A percentile compares a stretch with the other conserved stretches of the same genome.
These are phyloP conservation scores for Megacollybia marginata DNA, from an alignment of 768 basidiomycete genomes.

Conservation along the genomic window DNA sequence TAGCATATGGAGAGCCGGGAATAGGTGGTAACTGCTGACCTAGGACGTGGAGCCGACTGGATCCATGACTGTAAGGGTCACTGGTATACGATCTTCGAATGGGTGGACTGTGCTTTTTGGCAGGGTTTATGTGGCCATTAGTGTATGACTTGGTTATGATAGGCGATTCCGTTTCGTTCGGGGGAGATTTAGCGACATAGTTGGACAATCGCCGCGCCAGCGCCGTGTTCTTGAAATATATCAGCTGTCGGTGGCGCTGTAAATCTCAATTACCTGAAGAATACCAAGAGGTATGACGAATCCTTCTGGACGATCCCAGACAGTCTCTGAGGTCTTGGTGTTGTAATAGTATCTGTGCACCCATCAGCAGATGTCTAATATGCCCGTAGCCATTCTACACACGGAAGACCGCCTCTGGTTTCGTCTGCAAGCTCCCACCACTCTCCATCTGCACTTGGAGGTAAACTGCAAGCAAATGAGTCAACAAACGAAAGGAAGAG, in stretches of 20 bases:
- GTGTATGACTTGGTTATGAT: conserved; percentile 23
- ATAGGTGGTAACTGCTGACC: conserved; percentile 52
- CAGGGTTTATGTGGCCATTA: conserved; percentile 21
- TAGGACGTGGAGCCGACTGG: conserved; percentile 24
- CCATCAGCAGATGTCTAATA: too few species aligned
- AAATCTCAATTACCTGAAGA: conserved; percentile 54
- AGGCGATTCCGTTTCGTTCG: conserved; percentile 6
- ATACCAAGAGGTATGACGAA: conserved; percentile 90
- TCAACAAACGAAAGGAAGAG: conserved; percentile 10
- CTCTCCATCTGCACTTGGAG: conserved; percentile 78
- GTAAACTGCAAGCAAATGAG: conserved; percentile 44
- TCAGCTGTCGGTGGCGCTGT: neutral
- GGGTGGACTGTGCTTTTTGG: neutral
- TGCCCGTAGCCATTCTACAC: too few species aligned
- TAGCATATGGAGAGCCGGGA: conserved; percentile 60
- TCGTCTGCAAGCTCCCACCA: conserved; percentile 96
- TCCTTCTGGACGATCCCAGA: conserved; percentile 85
- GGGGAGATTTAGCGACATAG: conserved; percentile 32
- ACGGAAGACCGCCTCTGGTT: conserved; percentile 66
- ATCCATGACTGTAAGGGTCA: conserved; percentile 7
- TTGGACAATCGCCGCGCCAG: conserved; percentile 63
- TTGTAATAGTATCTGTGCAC: conserved; percentile 73
- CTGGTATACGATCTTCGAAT: conserved; percentile 1
- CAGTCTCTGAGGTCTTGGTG: conserved; percentile 83
- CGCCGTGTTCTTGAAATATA: conserved; percentile 51